Percentiles rank a stretch among this genome's conserved stretches.
These are phyloP conservation scores for Leccinum disarticulatum DNA, from an alignment of 768 basidiomycete species.

Conservation along the genomic window DNA sequence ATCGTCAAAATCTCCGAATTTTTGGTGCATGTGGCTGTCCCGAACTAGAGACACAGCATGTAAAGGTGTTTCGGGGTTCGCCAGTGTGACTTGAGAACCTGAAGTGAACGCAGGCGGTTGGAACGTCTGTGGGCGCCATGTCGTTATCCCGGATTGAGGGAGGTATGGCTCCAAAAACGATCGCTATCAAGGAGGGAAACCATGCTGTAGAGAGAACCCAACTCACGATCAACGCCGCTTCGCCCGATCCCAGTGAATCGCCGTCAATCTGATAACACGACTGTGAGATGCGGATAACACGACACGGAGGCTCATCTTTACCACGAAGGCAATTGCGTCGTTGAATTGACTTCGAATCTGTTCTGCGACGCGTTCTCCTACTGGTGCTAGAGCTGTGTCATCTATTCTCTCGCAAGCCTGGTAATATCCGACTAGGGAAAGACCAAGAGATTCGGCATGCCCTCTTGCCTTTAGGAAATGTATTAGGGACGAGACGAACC, in stretches of 20 bases:
- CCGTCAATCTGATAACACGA: slow-evolving; percentile 53
- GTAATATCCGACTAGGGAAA: slow-evolving; percentile 71
- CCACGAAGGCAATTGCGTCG: slow-evolving; percentile 69
- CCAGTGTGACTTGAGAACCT: slow-evolving; percentile 48
- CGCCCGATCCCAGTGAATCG: slow-evolving; percentile 49
- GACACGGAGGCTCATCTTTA: slow-evolving; percentile 34
- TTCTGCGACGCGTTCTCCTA: slow-evolving; percentile 61
- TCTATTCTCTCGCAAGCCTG: slow-evolving; percentile 68
- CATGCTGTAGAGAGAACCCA: neutral
- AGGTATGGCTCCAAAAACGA: slow-evolving; percentile 48
- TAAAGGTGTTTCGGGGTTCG: slow-evolving; percentile 43
- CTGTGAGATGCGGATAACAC: slow-evolving; percentile 8
- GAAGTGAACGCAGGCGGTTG: slow-evolving; percentile 43
- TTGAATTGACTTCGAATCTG: slow-evolving; percentile 54
- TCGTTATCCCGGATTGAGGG: slow-evolving; percentile 36
- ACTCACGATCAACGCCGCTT: slow-evolving; percentile 60
- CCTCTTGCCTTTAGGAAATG: slow-evolving; percentile 47
- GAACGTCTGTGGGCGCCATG: slow-evolving; percentile 49
- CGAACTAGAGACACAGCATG: slow-evolving; percentile 51
- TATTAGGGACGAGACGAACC: slow-evolving; percentile 1
- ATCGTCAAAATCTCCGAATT: slow-evolving; percentile 81
- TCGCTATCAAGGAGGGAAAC: slow-evolving; percentile 6
- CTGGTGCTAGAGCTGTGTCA: slow-evolving; percentile 59
- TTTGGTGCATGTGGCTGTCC: slow-evolving; percentile 49
- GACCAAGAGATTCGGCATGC: slow-evolving; percentile 52